Base-by-base conservation (phyloP, 108 stramenopile genomes). In the Cyclotella distinguenda region DNA sequence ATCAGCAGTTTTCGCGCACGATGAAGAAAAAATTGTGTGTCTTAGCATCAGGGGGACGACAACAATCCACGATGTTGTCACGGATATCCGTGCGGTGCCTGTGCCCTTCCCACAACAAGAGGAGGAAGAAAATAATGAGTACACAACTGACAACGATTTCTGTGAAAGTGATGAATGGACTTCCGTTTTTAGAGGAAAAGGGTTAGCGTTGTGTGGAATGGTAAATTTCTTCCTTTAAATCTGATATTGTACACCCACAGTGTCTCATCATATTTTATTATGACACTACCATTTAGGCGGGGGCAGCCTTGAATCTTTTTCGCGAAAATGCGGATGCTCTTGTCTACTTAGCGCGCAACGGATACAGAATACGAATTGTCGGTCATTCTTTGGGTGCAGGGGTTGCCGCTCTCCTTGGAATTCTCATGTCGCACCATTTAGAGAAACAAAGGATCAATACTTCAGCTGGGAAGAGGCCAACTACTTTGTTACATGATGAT, bases 51-150 rank as follows among this genome's bases (percentile, higher is more conserved):
- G 97, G 30, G 97, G 97, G 3, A 96, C 97, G 6, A 85, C 92
- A 19, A 90, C 90, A 13, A 90, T 96, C 19, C 84, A 96, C 34
- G 97, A 98, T 78, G 94, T 98, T 16, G 86, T 96, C 6, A 96
- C 95, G n/a, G 97, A 98, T 78, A 93, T 98, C 60, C 90, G 93
- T 27, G 95, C 88, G 57, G 70, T 75, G 34, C 95, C 95, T 10
- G 86, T 93, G 11, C 85, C 86, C 15, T 94, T 96, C 63, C 95
- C 93, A 27, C 66, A 65, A 25, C 43, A 49, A 54, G 83, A 81
- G 40, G 49, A 61, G 0, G 79, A 83, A 23, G 59, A 56, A 49
- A 81, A 78, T 9, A 48, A 66, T n/a, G 68, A 74, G 25, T 47
- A 52, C 40, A 64, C 45, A 6, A 66, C 53, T 18, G 60, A 66